Conservation (phyloP, 2,329 filamentous ascomycete species). For the Rhynchosporium agropyri region DNA sequence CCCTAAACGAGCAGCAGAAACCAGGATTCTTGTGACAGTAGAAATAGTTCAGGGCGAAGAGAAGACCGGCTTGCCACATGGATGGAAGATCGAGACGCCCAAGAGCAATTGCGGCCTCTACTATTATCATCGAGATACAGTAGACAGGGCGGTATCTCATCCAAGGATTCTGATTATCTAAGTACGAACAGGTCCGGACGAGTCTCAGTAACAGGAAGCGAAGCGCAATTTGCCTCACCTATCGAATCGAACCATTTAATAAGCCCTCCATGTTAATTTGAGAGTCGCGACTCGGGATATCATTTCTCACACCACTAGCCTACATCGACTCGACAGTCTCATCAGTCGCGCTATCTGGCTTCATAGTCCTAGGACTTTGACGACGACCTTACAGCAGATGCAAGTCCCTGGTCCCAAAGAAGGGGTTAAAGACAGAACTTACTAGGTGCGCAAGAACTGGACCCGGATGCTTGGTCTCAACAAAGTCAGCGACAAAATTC, state of each 20-base stretch:
- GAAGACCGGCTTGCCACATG: neutral
- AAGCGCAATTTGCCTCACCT: neutral
- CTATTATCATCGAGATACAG: neutral
- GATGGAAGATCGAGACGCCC: neutral
- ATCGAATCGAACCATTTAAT: neutral
- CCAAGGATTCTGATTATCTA: neutral
- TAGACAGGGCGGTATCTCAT: neutral
- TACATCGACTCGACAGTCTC: neutral
- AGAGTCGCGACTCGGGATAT: neutral
- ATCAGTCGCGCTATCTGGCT: neutral
- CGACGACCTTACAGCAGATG: neutral
- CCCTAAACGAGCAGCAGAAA: neutral
- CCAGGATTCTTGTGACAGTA: neutral
- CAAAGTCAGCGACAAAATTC: too few species aligned
- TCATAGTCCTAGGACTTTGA: neutral
- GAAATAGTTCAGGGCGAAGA: neutral
- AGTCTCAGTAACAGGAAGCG: neutral
- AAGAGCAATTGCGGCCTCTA: neutral
- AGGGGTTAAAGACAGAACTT: neutral
- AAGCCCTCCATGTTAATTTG: neutral
- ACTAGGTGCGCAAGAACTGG: neutral
- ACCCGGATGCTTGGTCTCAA: neutral
- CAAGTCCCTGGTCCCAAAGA: neutral
- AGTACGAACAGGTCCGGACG: neutral
- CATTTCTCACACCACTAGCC: neutral